Percentiles rank a stretch among this genome's conserved stretches.
phyloP scores from a whole-genome alignment of 768 basidiomycete species.

The Tephrocybe sp. region DNA sequence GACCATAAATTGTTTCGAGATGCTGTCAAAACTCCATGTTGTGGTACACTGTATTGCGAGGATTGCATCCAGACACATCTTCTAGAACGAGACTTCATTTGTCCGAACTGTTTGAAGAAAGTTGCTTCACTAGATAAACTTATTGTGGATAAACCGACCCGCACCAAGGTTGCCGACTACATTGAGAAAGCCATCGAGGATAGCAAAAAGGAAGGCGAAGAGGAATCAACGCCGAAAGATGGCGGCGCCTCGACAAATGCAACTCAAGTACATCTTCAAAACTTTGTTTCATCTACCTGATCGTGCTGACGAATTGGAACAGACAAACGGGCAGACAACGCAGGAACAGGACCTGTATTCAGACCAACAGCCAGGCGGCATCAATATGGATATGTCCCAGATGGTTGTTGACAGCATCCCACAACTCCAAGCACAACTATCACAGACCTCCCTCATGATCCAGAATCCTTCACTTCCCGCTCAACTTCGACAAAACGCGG shows the following conservation, averaged over 20 bases:
- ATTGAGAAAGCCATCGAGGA: constrained; percentile 81
- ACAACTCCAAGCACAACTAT: constrained; percentile 80
- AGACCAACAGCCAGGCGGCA: constrained; percentile 60
- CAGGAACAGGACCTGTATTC: constrained; percentile 66
- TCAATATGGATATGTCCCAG: constrained; percentile 65
- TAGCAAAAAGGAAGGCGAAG: constrained; percentile 60
- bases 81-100: constrained; percentile 92
- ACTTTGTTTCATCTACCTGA: neutral
- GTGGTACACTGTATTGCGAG: constrained; percentile 88
- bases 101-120: constrained; percentile 87
- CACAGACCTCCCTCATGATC: constrained; percentile 76
- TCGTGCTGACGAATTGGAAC: constrained; percentile 1
- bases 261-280: constrained; percentile 32
- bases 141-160: constrained; percentile 71
- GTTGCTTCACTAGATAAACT: constrained; percentile 89
- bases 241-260: constrained; percentile 20
- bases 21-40: constrained; percentile 94
- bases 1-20: constrained; percentile 93
- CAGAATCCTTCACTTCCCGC: constrained; percentile 73
- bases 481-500: constrained; percentile 73
- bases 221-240: constrained; percentile 31
- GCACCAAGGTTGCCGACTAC: constrained; percentile 76
- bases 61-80: constrained; percentile 95
- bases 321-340: constrained; percentile 23
- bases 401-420: constrained; percentile 74